Evolutionary conservation across 2,329 filamentous ascomycete genomes (phyloP).

Genomic region (Ophiocordyceps unilateralis): DNA sequence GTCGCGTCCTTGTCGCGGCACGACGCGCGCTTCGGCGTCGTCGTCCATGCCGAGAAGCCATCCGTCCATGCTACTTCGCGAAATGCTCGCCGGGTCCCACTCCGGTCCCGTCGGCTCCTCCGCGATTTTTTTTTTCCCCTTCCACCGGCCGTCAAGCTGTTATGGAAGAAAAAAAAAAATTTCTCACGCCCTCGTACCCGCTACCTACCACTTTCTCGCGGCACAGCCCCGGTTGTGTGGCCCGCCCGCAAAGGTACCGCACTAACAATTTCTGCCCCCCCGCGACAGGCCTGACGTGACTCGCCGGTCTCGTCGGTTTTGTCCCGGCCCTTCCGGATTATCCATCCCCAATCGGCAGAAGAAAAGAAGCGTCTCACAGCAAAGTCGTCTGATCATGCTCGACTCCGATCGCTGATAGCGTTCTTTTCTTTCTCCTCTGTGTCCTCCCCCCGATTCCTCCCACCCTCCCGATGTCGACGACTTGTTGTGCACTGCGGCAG

Average conservation of each 20-base stretch:
- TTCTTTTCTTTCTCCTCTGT: background rate
- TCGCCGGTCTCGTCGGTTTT: background rate
- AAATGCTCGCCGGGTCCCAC: background rate
- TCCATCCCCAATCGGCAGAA: background rate
- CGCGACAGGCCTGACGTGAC: conserved; percentile 3
- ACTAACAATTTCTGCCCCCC: conserved; percentile 19
- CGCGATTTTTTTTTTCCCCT: too few relatives aligned
- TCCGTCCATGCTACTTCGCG: background rate
- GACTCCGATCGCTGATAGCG: background rate
- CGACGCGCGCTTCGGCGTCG: background rate
- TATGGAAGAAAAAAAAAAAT: background rate
- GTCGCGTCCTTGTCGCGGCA: background rate
- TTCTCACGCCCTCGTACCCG: background rate
- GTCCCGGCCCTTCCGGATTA: conserved; percentile 1
- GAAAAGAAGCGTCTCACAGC: background rate
- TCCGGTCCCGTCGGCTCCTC: too few relatives aligned
- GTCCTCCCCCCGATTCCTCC: background rate
- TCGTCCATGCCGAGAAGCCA: background rate
- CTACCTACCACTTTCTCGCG: conserved; percentile 4
- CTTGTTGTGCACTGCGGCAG: background rate
- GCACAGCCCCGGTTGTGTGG: conserved; percentile 8
- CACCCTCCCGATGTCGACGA: too few relatives aligned
- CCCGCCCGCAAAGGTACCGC: conserved; percentile 14
- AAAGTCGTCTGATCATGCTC: background rate
- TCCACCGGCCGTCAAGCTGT: background rate